phyloP scores from a whole-genome alignment of 257 asterid genomes.

The Coffea canephora region DNA sequence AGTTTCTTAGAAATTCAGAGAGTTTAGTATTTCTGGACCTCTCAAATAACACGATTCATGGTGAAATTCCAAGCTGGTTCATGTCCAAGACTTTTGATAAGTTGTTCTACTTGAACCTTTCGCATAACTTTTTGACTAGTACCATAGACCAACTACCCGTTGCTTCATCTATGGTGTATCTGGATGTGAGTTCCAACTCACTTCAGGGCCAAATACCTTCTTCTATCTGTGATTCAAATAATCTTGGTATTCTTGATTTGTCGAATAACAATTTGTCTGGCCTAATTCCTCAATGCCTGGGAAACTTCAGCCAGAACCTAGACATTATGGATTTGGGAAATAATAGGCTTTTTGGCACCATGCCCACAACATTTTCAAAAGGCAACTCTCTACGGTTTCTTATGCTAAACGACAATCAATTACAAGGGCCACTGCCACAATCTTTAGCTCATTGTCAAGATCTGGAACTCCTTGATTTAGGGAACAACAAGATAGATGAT shows the following conservation, averaged over 20 bases:
- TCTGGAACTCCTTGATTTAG: slow-evolving; percentile 21
- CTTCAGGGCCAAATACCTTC: not conserved
- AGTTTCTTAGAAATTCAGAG: not conserved
- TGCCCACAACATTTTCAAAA: not conserved
- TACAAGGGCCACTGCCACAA: slow-evolving; percentile 13
- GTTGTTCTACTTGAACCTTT: not conserved
- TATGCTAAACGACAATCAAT: slow-evolving; percentile 14
- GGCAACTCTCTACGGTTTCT: not conserved
- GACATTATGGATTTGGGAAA: not conserved
- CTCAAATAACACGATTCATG: not conserved
- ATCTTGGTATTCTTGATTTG: slow-evolving; percentile 8
- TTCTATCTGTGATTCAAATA: not conserved
- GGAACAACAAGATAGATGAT: slow-evolving; percentile 29
- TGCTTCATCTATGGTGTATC: not conserved
- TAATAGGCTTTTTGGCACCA: not conserved
- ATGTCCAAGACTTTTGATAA: not conserved
- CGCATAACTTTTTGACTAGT: not conserved
- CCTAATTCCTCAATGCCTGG: slow-evolving; percentile 10
- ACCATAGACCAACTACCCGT: not conserved
- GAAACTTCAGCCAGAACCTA: slow-evolving; percentile 1
- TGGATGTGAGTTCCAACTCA: not conserved
- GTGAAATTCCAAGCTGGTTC: not conserved
- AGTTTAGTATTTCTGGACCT: not conserved
- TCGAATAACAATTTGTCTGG: slow-evolving; percentile 1
- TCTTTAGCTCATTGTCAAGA: slow-evolving; percentile 21